phyloP scores from a whole-genome alignment of 495 filamentous ascomycete genomes.

The Penicillium angulare region DNA sequence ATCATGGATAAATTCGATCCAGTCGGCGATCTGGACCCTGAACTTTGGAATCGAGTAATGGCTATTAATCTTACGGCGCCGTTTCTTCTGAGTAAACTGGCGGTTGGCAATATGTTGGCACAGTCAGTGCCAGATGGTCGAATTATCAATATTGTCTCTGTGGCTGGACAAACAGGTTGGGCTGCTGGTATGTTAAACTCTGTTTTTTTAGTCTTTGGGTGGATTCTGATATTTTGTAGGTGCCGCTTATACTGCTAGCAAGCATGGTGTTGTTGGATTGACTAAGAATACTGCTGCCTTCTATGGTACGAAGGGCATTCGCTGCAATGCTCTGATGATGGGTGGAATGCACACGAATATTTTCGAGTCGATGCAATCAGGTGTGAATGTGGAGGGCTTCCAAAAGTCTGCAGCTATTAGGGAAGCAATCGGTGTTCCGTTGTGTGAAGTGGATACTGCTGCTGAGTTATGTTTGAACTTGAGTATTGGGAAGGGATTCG shows the following conservation, averaged over 20 bases:
- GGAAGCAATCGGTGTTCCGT: constrained; percentile 20
- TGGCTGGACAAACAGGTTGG: constrained; percentile 34
- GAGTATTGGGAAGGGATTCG: constrained; percentile 25
- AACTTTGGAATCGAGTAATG: constrained; percentile 57
- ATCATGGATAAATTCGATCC: constrained; percentile 59
- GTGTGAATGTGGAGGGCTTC: constrained; percentile 45
- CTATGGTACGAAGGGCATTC: constrained; percentile 58
- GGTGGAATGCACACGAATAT: constrained; percentile 60
- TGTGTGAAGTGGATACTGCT: constrained; percentile 39
- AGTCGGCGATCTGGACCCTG: constrained; percentile 47
- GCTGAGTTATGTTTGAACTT: constrained; percentile 31
- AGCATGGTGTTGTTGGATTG: constrained; percentile 47
- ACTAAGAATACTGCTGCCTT: constrained; percentile 62
- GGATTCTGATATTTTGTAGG: constrained; percentile 12
- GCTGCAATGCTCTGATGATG: constrained; percentile 53
- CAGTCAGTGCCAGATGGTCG: constrained; percentile 27
- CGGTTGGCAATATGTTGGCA: constrained; percentile 45
- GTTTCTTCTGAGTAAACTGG: constrained; percentile 51
- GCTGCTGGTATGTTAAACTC: constrained; percentile 25
- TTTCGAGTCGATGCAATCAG: constrained; percentile 42
- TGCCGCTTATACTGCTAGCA: constrained; percentile 20
- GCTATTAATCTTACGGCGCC: constrained; percentile 60
- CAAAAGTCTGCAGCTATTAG: constrained; percentile 30
- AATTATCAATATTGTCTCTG: constrained; percentile 41
- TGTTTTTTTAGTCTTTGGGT: too few relatives aligned